These are phyloP conservation scores for Coprinopsis cinerea DNA, from an alignment of 768 basidiomycete species.

Conservation along the genomic window DNA sequence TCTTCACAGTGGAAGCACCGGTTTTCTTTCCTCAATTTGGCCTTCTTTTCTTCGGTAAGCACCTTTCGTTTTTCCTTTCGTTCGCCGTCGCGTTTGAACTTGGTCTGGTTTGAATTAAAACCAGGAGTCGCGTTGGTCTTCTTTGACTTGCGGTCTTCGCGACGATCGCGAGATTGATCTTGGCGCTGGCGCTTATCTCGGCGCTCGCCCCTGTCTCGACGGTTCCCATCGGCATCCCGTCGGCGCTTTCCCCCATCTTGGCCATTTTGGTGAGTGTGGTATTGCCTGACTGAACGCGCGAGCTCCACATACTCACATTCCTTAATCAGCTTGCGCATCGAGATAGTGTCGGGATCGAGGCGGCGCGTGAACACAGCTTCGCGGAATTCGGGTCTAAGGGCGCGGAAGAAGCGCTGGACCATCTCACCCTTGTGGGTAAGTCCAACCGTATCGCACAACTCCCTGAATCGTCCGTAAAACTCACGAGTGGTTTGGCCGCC, in stretches of 20 bases:
- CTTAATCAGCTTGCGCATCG: conserved; percentile 19
- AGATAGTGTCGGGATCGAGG: conserved; percentile 20
- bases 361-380: conserved; percentile 22
- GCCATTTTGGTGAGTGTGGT: not conserved
- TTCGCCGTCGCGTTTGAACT: conserved; percentile 1
- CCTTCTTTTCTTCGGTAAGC: conserved; percentile 12
- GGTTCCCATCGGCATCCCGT: not conserved
- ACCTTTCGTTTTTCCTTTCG: not conserved
- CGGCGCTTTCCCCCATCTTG: too few relatives aligned
- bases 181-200: not conserved
- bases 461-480: conserved; percentile 29
- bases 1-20: conserved; percentile 20
- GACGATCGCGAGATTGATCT: not conserved
- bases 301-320: conserved; percentile 28
- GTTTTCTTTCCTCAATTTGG: conserved; percentile 14
- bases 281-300: conserved; percentile 5
- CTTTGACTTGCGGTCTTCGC: not conserved
- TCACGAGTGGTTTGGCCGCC: conserved; percentile 21
- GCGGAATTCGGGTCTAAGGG: conserved; percentile 21
- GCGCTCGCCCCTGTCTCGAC: not conserved
- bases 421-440: conserved; percentile 19
- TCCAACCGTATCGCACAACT: conserved; percentile 28
- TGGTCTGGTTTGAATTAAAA: not conserved
- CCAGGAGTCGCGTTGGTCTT: not conserved
- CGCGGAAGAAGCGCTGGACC: conserved; percentile 30